These are phyloP conservation scores for Paecilomyces sp. DNA, from an alignment of 2,329 filamentous ascomycete species.

Conservation along the genomic window DNA sequence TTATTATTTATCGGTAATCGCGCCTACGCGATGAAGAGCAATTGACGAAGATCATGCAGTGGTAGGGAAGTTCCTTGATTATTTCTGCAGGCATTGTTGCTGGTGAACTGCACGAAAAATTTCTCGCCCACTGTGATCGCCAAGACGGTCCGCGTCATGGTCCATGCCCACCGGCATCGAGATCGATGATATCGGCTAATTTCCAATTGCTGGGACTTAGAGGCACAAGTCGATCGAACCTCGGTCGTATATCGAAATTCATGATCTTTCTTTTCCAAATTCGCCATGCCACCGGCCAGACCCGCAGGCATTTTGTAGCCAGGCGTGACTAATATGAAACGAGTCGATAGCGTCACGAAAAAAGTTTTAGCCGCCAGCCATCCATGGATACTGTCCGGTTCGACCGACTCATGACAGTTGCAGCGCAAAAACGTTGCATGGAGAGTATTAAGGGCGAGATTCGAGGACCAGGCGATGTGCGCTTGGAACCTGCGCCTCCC, in stretches of 20 bases:
- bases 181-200: neutral
- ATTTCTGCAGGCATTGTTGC: neutral
- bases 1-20: neutral
- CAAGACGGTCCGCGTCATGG: neutral
- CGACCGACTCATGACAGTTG: neutral
- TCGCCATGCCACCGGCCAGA: neutral
- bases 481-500: neutral
- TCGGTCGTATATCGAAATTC: neutral
- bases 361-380: neutral
- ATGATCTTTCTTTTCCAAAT: neutral
- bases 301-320: neutral
- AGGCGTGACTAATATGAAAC: neutral
- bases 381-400: neutral
- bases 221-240: neutral
- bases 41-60: neutral
- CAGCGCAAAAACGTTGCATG: neutral
- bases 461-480: neutral
- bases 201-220: neutral
- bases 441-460: neutral
- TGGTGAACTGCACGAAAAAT: neutral
- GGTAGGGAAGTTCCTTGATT: neutral
- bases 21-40: neutral
- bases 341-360: neutral
- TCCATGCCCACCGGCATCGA: neutral
- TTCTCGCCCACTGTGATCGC: neutral